Evolutionary conservation across 2,329 filamentous ascomycete genomes (phyloP), one percentile per base, ranked within the genome.

Genomic region (Albophoma yamanashiensis): DNA sequence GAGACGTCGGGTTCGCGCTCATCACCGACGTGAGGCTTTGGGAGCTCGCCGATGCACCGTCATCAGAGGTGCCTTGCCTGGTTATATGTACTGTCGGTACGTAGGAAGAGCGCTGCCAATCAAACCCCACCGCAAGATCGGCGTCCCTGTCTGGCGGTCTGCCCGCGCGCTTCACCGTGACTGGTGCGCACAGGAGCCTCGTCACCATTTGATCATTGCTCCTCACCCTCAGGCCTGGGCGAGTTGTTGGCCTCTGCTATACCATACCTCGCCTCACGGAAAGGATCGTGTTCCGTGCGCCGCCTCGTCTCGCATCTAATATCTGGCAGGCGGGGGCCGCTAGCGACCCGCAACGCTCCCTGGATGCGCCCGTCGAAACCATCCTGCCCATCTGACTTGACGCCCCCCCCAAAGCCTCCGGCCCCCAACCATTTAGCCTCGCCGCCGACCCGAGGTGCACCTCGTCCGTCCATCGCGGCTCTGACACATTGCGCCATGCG

Each of bases 401-500:
- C 55, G 55, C 55, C 55, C 43, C 55, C 43, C 55, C 39, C 55
- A 40, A 31, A 63, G 39, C 25, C 58, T 53, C 40, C 57, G 14
- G 36, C 17, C 59, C 55, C 42, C 52, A 38, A 47, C 55, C 59
- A 31, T 53, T 58, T 57, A 43, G 59, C 50, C 57, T 58, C 53
- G 36, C 60, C 38, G 50, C 31, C 31, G 14, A 31, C 50, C 27
- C 11, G 50, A 14, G 11, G 31, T 38, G 50, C 31, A 22, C 50
- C 20, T 52, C 27, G 15, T 36, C 31, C 20, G 50, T 55, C 12
- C 31, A 55, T 36, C 50, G 50, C 36, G 50, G 31, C 50, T 36
- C 50, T 8, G 36, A 58, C 59, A 74, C 75, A 61, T 66, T 71
- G 58, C 71, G 72, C 71, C 72, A 74, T 74, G 72, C 71, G 68